Base-by-base conservation (phyloP, 768 basidiomycete species). In the Mycena vulgaris region DNA sequence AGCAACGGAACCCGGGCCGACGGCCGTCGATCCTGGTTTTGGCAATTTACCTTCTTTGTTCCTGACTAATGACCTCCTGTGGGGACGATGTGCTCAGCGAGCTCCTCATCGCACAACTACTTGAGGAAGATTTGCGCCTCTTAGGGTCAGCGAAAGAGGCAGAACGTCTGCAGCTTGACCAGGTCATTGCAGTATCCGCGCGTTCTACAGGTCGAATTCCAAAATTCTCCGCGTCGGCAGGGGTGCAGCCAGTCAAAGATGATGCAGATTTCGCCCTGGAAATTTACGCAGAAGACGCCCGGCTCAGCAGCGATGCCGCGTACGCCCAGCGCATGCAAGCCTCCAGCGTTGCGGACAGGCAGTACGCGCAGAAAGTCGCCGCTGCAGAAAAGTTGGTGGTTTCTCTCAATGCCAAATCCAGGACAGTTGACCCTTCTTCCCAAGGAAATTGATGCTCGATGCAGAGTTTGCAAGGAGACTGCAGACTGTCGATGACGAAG, bases 351-450 rank as follows among this genome's bases (percentile, higher is more conserved):
- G 75, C 77, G 16, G 79, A 80, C 47, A 59, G 66, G 51, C 82
- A 83, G 51, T 79, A 78, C 55, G 82, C 83, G n/a, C 81, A 79
- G 63, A 80, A 74, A 59, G 65, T 82, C n/a, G 81, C 81, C 11
- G 82, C 82, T 16, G 77, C 78, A 39, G 83, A 76, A 66, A 72
- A 66, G 77, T 74, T 4, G 49, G 57, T 52, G 19, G 7, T 21
- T 25, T 37, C 25, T 27, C 5, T 6, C 21, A 19, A 31, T 7
- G 16, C 58, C 2, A 40, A 28, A 21, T 47, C 30, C 3, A n/a
- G 7, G 11, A 21, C n/a, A 10, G n/a, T 33, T 49, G 25, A 51
- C 16, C 42, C 35, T 58, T 14, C 48, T 42, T 27, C 9, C 6
- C 75, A 59, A 83, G 80, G 71, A 84, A 83, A 70, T 40, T 77